Conservation (phyloP, 177 flowering plant species). For the Tripterygium wilfordii region DNA sequence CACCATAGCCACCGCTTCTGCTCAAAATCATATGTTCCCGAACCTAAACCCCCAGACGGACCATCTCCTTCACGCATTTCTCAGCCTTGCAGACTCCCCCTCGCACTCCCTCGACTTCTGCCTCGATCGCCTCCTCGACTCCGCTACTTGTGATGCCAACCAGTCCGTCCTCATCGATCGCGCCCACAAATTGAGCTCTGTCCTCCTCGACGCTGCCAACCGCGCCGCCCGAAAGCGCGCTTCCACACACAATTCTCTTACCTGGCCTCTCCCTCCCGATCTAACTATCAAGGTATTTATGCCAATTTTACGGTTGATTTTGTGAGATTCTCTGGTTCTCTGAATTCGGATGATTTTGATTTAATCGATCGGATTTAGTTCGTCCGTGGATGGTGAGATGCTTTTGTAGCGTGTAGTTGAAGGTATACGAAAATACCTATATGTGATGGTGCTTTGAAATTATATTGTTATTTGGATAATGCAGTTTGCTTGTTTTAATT, state of each 20-base stretch:
- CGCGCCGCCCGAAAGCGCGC: conserved; percentile 58
- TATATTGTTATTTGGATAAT: too few relatives aligned
- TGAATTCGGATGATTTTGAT: too few relatives aligned
- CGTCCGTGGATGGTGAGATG: too few relatives aligned
- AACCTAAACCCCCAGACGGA: conserved; percentile 22
- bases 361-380: too few relatives aligned
- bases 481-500: too few relatives aligned
- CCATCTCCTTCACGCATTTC: conserved; percentile 38
- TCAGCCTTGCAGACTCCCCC: conserved; percentile 41
- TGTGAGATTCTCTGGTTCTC: too few relatives aligned
- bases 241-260: conserved; percentile 51
- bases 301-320: too few relatives aligned
- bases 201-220: conserved; percentile 54
- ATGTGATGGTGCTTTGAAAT: too few relatives aligned
- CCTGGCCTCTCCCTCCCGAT: conserved; percentile 80
- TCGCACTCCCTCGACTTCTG: conserved; percentile 40
- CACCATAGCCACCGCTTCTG: not conserved
- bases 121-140: conserved; percentile 63
- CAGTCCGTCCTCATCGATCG: conserved; percentile 50
- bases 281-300: conserved; percentile 82
- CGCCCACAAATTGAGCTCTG: conserved; percentile 46
- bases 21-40: conserved; percentile 18
- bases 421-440: too few relatives aligned
- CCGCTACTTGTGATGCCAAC: conserved; percentile 39
- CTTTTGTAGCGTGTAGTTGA: too few relatives aligned